phyloP scores from a whole-genome alignment of 2,329 filamentous ascomycete genomes.

The Exophiala sp. region DNA sequence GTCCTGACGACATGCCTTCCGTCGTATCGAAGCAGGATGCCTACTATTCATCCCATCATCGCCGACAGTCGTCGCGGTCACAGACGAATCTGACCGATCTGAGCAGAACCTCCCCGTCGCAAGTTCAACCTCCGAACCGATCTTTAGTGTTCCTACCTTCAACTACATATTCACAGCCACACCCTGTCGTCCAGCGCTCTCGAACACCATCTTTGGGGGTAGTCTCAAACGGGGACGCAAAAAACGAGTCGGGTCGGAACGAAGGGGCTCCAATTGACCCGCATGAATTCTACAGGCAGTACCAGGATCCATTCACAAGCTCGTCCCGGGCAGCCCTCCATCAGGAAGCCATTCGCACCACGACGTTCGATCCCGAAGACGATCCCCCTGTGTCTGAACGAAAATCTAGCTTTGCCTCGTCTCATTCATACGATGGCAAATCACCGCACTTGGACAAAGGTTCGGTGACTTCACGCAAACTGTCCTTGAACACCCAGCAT shows the following conservation, averaged over 20 bases:
- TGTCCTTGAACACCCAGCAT: constrained; percentile 15
- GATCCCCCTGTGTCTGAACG: constrained; percentile 2
- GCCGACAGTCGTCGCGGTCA: constrained; percentile 26
- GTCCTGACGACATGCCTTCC: constrained; percentile 23
- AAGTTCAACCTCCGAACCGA: constrained; percentile 16
- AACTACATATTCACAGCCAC: constrained; percentile 27
- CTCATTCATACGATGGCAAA: constrained; percentile 10
- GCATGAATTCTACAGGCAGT: constrained; percentile 48
- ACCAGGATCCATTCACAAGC: constrained; percentile 35
- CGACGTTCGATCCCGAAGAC: constrained; percentile 8
- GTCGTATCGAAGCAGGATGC: constrained; percentile 21
- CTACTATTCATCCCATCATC: constrained; percentile 23
- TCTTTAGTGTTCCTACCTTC: constrained; percentile 26
- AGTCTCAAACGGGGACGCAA: constrained; percentile 7
- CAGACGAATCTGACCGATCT: constrained; percentile 24
- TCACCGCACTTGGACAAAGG: background rate
- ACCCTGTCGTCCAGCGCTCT: constrained; percentile 20
- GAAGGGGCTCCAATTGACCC: constrained; percentile 40
- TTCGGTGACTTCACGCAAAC: constrained; percentile 9
- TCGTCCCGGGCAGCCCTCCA: constrained; percentile 30
- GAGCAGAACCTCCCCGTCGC: constrained; percentile 13
- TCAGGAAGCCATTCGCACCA: constrained; percentile 25
- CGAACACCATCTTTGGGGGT: constrained; percentile 21
- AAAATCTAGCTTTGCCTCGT: constrained; percentile 21
- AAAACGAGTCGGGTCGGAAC: constrained; percentile 12